Conservation (phyloP, 2,329 filamentous ascomycete species). For the Aureobasidium lini region DNA sequence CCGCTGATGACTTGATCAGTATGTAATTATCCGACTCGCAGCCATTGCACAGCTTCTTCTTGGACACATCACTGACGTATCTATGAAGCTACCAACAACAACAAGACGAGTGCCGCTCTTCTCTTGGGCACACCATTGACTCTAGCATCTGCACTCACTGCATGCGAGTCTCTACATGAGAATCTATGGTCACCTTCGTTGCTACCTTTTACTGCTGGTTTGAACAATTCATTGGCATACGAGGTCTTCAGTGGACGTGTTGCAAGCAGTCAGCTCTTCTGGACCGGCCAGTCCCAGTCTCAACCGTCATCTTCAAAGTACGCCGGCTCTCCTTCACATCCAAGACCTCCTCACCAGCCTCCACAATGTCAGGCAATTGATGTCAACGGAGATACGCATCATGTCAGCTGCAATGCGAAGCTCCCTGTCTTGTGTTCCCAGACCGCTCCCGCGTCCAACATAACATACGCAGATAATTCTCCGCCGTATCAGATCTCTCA, state of each 20-base stretch:
- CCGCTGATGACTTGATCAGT: neutral
- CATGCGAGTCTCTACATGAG: constrained; percentile 16
- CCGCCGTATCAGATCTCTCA: constrained; percentile 18
- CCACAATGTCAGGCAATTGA: constrained; percentile 8
- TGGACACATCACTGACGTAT: neutral
- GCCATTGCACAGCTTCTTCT: no score
- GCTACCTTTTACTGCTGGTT: constrained; percentile 14
- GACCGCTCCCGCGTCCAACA: constrained; percentile 19
- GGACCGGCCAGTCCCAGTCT: constrained; percentile 7
- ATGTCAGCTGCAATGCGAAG: constrained; percentile 6
- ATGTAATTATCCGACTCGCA: neutral
- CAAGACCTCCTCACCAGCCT: neutral
- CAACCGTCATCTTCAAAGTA: neutral
- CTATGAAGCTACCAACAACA: constrained; percentile 3
- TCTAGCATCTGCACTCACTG: neutral
- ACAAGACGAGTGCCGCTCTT: constrained; percentile 12
- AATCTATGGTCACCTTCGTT: constrained; percentile 15
- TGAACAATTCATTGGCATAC: constrained; percentile 18
- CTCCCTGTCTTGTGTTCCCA: constrained; percentile 21
- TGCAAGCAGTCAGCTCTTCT: constrained; percentile 17
- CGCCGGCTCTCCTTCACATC: neutral
- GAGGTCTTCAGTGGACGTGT: constrained; percentile 17
- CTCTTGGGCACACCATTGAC: neutral
- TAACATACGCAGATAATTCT: constrained; percentile 17
- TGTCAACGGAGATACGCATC: neutral